Evolutionary conservation across 441 rosid species (phyloP), one percentile per base, ranked within the genome.

Genomic region (Populus hybrid): DNA sequence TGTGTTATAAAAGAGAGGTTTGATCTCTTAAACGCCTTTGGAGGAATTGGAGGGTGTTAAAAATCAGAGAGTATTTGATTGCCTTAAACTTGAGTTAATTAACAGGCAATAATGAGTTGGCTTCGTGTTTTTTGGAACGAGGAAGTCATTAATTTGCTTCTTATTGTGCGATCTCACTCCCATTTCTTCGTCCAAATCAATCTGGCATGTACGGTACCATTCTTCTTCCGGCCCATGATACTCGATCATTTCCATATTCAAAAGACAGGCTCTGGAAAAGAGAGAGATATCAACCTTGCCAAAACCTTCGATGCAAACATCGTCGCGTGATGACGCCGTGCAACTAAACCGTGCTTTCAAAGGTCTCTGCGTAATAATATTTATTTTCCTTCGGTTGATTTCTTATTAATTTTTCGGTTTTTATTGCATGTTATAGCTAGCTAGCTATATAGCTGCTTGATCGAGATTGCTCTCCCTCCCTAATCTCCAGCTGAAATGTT

Each of bases 261-360:
- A 10, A 16, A 12, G 23, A 50, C 23, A 28, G 12, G 57, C 59
- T 54, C 16, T 11, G 6, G 7, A 61, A 32, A 38, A 35, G 10
- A 73, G 2, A 32, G 8, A 54, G 38, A 80, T 80, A 71, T 68
- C 80, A 12, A 73, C 72, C 26, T 46, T 64, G 54, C 73, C 6
- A 9, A 64, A 73, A 65, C 80, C 77, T 42, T 59, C 83, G 10
- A 30, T 46, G 21, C 71, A 35, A 12, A 3, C 42, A 72, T 76
- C 77, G 0, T 34, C 83, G 0, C 77, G 80, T 12, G 83, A 81
- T 9, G 83, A 81, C 50, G 78, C 80, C 59, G 30, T 35, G 42
- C 80, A 81, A 50, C 67, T 81, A 12, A 73, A 77, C 64, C 80
- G 77, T 28, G 83, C 83, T 64, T 81, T 81, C 54, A 77, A 81